These are phyloP conservation scores for Chalciporus sp. DNA, from an alignment of 1,284 basidiomycete species.

Conservation along the genomic window DNA sequence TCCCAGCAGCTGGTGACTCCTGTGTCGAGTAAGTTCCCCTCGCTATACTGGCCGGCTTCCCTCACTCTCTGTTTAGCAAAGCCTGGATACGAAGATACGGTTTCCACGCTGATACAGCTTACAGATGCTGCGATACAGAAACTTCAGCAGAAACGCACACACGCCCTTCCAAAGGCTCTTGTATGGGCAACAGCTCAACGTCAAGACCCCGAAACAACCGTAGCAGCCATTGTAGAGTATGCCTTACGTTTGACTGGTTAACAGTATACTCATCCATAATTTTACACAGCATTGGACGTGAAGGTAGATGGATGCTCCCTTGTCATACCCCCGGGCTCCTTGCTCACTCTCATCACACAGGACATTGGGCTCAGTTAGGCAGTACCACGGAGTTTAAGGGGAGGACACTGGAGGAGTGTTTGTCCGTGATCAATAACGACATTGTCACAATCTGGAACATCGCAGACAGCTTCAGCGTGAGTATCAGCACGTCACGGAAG, in stretches of 20 bases:
- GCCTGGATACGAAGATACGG: conserved; percentile 1
- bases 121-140: conserved; percentile 5
- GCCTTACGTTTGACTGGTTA: too few species aligned
- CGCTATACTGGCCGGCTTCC: neutral
- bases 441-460: conserved; percentile 11
- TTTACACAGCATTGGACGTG: too few species aligned
- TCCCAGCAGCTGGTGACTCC: conserved; percentile 5
- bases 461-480: conserved; percentile 1
- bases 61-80: neutral
- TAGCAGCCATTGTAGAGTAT: conserved; percentile 6
- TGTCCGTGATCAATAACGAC: conserved; percentile 6
- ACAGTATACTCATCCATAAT: too few species aligned
- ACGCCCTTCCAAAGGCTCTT: conserved; percentile 4
- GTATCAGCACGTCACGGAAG: neutral
- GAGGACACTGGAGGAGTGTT: neutral
- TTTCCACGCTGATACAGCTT: conserved; percentile 5
- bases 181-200: conserved; percentile 9
- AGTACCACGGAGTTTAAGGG: neutral
- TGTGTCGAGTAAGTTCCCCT: conserved; percentile 2
- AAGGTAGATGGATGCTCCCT: too few species aligned
- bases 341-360: neutral
- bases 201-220: conserved; percentile 1
- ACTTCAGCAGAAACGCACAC: neutral
- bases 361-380: conserved; percentile 1
- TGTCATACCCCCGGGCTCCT: too few species aligned